These are phyloP conservation scores for Colletotrichum orchidophilum DNA, from an alignment of 2,329 filamentous ascomycete species.

Conservation along the genomic window DNA sequence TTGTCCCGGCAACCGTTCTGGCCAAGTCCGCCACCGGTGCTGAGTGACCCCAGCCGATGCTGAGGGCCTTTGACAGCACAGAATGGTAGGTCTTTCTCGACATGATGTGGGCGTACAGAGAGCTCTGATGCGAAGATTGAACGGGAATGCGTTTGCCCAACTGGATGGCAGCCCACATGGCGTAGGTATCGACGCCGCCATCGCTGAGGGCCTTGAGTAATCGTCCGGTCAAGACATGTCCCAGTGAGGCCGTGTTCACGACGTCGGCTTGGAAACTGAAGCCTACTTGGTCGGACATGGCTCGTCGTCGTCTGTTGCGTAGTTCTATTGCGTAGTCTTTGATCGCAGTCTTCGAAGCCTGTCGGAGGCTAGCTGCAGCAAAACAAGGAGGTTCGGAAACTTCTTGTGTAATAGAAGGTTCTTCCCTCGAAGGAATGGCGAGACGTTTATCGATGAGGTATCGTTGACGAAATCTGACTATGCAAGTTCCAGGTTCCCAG, in stretches of 20 bases:
- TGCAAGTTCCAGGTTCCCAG: neutral
- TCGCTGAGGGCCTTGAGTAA: slow-evolving; percentile 6
- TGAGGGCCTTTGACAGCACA: neutral
- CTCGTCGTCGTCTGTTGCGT: neutral
- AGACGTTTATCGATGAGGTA: neutral
- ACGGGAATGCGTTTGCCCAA: neutral
- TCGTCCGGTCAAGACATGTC: neutral
- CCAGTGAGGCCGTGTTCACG: neutral
- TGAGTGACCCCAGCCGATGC: neutral
- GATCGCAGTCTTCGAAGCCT: fast-evolving
- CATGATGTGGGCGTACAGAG: neutral
- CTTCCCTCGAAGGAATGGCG: too few relatives aligned
- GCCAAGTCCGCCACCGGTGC: neutral
- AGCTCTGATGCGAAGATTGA: neutral
- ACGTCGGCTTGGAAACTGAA: slow-evolving; percentile 6
- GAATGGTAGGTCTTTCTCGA: neutral
- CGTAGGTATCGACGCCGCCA: neutral
- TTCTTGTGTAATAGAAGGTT: too few relatives aligned
- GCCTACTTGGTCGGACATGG: neutral
- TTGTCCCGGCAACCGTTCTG: neutral
- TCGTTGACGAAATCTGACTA: neutral
- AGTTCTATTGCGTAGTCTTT: neutral
- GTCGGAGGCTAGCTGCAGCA: too few relatives aligned
- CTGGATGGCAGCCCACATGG: neutral
- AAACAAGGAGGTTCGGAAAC: too few relatives aligned